Base-by-base conservation (phyloP, 1,139 yeast genomes). In the Taiozyma sp. region DNA sequence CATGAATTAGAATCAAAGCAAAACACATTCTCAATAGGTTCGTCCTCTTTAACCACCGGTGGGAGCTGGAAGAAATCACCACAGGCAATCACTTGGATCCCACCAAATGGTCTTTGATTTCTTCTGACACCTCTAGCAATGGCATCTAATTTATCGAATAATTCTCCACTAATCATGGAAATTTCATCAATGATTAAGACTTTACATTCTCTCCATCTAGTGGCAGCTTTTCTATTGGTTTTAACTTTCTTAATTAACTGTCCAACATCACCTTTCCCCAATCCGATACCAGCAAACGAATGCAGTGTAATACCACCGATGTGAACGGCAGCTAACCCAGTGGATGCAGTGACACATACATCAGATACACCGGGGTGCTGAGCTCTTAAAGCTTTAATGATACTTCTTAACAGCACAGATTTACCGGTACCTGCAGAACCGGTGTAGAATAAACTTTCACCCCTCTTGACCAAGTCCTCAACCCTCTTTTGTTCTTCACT, bases 391-490 rank as follows among this genome's bases (percentile, higher is more conserved):
- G 78, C 74, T 56, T 80, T 78, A 50, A 93, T 92, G 43, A 93
- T 76, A 29, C 85, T 79, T 53, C 85, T 76, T 47, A 95, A 71
- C 22, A 88, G 72, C 6, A 91, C 84, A 1, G 97, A 89, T 65
- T 91, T 91, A 62, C 98, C 98, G 1, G 97, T 91, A 62, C 97
- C 98, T 0, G 98, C 98, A 42, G 97, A 88, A 42, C 98, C 98
- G 0, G 97, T 91, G 63, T 87, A 91, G 64, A 91, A 91, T 1
- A 90, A 67, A 43, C 84, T 87, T 23, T 73, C 70, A 0, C 89
- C 80, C 30, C 78, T 71, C 32, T 82, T 73, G 6, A 90, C 93
- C 45, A 86, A 69, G n/a, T 79, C 75, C 13, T 89, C 72, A 9
- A 93, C 90, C 32, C 73, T 68, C 47, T 73, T 69, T 67, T 93